phyloP scores from a whole-genome alignment of 225 moss, liverwort and hornwort genomes.

The Ulota crispa region DNA sequence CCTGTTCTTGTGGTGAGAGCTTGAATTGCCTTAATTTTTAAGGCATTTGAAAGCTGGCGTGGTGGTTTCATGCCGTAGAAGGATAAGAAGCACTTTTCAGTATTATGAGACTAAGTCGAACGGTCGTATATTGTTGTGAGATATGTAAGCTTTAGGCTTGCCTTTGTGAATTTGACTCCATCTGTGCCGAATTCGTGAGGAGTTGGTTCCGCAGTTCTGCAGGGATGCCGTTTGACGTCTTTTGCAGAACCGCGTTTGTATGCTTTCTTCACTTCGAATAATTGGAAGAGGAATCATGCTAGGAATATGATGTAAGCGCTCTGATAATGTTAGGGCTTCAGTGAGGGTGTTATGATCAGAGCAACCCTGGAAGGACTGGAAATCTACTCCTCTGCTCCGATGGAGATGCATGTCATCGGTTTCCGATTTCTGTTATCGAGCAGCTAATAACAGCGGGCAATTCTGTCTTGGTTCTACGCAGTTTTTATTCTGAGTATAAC shows the following conservation, averaged over 20 bases:
- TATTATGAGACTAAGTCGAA: neutral
- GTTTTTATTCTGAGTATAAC: neutral
- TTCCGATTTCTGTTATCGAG: neutral
- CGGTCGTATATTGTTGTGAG: neutral
- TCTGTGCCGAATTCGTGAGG: neutral
- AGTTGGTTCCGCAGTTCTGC: neutral
- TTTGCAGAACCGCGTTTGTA: neutral
- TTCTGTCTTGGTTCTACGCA: slow-evolving; percentile 15
- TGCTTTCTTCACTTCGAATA: neutral
- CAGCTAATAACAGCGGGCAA: neutral
- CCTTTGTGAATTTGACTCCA: neutral
- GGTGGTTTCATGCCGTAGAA: neutral
- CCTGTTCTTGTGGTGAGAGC: neutral
- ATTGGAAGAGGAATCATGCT: neutral
- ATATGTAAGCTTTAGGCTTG: neutral
- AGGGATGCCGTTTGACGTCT: neutral
- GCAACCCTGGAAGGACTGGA: neutral
- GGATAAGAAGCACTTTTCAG: neutral
- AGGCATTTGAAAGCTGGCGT: neutral
- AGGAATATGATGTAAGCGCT: neutral
- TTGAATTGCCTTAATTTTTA: neutral
- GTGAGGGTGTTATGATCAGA: neutral
- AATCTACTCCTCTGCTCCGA: neutral
- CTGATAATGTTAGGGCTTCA: neutral
- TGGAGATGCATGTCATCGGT: neutral